phyloP scores from a whole-genome alignment of 176 grass and related monocot genomes.

The Phragmites australis region DNA sequence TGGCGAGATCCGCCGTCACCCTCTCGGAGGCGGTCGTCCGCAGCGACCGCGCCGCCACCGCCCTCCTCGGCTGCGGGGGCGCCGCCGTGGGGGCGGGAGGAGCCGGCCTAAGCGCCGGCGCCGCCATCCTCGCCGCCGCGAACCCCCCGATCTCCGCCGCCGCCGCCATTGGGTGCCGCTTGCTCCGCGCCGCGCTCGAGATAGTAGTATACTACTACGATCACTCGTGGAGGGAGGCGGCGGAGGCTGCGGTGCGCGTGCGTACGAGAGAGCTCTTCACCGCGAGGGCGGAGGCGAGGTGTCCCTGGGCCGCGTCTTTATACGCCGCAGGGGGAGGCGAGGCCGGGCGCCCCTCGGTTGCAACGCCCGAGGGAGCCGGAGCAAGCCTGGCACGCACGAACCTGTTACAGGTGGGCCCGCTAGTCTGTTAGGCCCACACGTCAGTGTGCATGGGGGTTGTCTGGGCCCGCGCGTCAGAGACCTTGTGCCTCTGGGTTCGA shows the following conservation, averaged over 20 bases:
- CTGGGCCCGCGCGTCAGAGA: background rate
- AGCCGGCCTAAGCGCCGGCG: slow-evolving; percentile 20
- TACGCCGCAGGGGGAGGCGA: slow-evolving; percentile 13
- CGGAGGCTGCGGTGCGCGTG: slow-evolving; percentile 27
- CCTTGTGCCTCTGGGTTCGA: background rate
- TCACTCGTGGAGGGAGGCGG: background rate
- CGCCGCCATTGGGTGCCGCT: slow-evolving; percentile 47
- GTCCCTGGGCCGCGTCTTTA: slow-evolving; percentile 47
- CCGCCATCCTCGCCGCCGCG: slow-evolving; percentile 35
- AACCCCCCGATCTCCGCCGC: slow-evolving; percentile 63
- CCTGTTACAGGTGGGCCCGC: background rate
- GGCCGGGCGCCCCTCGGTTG: slow-evolving; percentile 42
- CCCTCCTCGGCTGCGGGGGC: slow-evolving; percentile 39
- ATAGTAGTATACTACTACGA: background rate
- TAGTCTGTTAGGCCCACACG: background rate
- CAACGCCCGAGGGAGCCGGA: slow-evolving; percentile 42
- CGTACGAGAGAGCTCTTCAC: background rate
- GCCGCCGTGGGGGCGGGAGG: background rate
- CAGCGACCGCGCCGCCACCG: slow-evolving; percentile 51
- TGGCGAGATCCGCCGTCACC: slow-evolving; percentile 51
- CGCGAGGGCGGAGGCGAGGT: slow-evolving; percentile 3
- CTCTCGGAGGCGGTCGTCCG: slow-evolving; percentile 39
- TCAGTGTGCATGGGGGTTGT: background rate
- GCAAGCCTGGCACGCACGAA: slow-evolving; percentile 4
- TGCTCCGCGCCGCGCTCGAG: slow-evolving; percentile 6